A percentile compares a stretch with the other conserved stretches of the same genome.
Conservation (phyloP, 2,329 filamentous ascomycete species). For the Aspergillus sp. region DNA sequence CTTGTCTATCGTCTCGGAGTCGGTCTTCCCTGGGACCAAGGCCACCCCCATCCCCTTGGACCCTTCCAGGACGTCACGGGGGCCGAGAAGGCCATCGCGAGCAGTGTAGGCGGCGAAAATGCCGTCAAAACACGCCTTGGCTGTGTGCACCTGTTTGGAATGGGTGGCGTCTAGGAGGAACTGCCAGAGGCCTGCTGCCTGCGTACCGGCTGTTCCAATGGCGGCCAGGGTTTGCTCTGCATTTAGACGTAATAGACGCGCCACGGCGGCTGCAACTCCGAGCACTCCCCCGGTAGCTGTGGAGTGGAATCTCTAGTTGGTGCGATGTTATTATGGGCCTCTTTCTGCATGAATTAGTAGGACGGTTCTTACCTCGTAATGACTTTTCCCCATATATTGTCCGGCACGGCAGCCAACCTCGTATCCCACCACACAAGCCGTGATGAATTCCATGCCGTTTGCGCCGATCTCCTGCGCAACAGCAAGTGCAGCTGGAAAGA, state of each 20-base stretch:
- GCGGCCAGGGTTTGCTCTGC: slow-evolving; percentile 23
- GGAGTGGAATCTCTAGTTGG: slow-evolving; percentile 23
- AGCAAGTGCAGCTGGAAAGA: slow-evolving; percentile 28
- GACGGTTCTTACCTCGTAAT: slow-evolving; percentile 25
- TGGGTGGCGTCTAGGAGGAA: slow-evolving; percentile 30
- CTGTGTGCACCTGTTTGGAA: slow-evolving; percentile 32
- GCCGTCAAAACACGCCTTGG: slow-evolving; percentile 30
- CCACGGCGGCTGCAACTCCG: slow-evolving; percentile 27
- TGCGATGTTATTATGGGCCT: background rate
- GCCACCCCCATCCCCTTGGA: slow-evolving; percentile 25
- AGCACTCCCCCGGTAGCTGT: slow-evolving; percentile 26
- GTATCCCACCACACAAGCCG: slow-evolving; percentile 31
- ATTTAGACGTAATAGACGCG: slow-evolving; percentile 23
- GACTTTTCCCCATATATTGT: slow-evolving; percentile 28
- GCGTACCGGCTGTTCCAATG: slow-evolving; percentile 30
- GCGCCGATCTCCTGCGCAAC: slow-evolving; percentile 28
- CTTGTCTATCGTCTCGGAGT: slow-evolving; percentile 22
- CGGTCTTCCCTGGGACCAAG: slow-evolving; percentile 20
- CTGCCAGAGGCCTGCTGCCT: slow-evolving; percentile 33
- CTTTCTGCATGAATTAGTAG: background rate
- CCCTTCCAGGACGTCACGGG: slow-evolving; percentile 28
- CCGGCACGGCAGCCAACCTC: slow-evolving; percentile 30
- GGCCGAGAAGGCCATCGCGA: slow-evolving; percentile 24
- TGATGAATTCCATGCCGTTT: slow-evolving; percentile 26
- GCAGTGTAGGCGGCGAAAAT: slow-evolving; percentile 31